phyloP scores from a whole-genome alignment of 2,329 filamentous ascomycete species.

The Aspergillus sergii region DNA sequence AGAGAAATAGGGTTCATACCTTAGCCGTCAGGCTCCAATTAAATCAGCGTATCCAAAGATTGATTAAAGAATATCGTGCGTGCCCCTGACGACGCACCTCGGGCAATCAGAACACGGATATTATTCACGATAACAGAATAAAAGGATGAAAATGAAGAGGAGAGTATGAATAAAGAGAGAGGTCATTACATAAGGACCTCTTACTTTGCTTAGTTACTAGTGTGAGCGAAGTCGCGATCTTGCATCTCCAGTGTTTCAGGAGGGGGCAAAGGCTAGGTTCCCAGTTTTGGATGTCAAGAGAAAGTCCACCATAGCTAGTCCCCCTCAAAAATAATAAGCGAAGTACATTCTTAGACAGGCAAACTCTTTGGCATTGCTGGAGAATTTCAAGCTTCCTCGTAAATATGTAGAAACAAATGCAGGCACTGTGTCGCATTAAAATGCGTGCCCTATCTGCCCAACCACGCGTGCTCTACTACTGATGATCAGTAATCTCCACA shows the following conservation, averaged over 20 bases:
- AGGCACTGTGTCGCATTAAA: not conserved
- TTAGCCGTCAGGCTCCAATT: not conserved
- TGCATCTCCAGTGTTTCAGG: not conserved
- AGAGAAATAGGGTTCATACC: not conserved
- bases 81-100: not conserved
- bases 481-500: not conserved
- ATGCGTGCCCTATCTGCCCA: not conserved
- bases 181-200: not conserved
- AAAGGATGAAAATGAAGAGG: not conserved
- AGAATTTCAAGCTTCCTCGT: too few species aligned
- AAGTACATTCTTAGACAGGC: not conserved
- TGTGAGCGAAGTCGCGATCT: not conserved
- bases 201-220: not conserved
- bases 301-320: not conserved
- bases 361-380: not conserved
- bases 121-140: not conserved
- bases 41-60: not conserved
- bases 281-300: slow-evolving; percentile 1
- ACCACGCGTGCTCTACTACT: not conserved
- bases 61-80: not conserved
- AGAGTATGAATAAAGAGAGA: not conserved
- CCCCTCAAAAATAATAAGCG: not conserved
- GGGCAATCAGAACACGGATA: not conserved
- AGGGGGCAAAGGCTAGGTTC: not conserved
- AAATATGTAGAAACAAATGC: too few species aligned